Base-by-base conservation (phyloP, 306 rosid genomes). In the Luffa acutangula region DNA sequence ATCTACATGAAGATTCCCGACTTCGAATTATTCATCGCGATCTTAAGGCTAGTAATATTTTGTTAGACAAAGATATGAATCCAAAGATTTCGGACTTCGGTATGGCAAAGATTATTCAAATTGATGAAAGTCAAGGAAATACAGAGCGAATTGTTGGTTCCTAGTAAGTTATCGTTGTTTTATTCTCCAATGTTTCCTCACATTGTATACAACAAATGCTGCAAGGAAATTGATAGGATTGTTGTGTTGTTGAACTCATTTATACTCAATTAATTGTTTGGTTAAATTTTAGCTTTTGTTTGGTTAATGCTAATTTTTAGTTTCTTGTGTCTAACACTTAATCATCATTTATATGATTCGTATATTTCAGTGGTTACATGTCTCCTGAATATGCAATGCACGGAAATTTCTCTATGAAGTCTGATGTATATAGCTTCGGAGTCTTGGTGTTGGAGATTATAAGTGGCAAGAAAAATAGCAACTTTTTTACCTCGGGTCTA, bases 11-110 rank as follows among this genome's bases (percentile, higher is more conserved):
- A 41, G 86, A 87, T 49, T 87, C 88, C 3, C 75, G 60, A 1
- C 86, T 80, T 63, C 48, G 57, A 81, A 78, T 87, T 10, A 85
- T 85, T 56, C 86, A 84, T 48, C 82, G 74, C 7, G 90, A 87
- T 85, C 79, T 82, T 7, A 87, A 82, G 82, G 65, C 87, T 20
- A 70, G 85, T 25, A 90, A 88, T 45, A n/a, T 90, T 31, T 59
- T 88, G 36, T 20, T 90, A 69, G 89, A 90, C 70, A 78, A 9
- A 0, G 34, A 83, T 53, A 81, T 88, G 78, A 82, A 86, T 54
- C 73, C 87, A n/a, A 90, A 88, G 59, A 82, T 90, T 34, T 60
- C 88, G 7, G 86, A 88, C 51, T 88, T 90, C 79, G 90, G 89
- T 0, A 36, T 80, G 83, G 82, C 89, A 42, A 83, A 76, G 53